Evolutionary conservation across 1,139 yeast genomes (phyloP).

Genomic region (Candida buenavistaensis): DNA sequence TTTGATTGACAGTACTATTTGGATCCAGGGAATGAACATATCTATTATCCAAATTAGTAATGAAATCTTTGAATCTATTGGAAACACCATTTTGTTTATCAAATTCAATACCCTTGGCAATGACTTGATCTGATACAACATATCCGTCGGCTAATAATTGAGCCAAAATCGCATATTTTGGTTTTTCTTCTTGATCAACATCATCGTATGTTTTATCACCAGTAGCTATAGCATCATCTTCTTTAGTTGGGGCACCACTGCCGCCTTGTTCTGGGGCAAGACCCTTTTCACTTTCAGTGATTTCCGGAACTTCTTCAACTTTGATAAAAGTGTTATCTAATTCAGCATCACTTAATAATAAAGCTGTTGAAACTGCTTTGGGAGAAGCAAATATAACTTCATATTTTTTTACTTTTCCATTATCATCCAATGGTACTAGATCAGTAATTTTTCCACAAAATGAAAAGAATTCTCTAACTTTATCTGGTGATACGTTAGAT

Average conservation of each 20-base stretch:
- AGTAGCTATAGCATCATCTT: conserved; percentile 28
- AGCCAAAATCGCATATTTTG: conserved; percentile 73
- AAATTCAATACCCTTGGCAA: conserved; percentile 58
- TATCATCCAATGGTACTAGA: conserved; percentile 10
- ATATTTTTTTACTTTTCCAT: conserved; percentile 34
- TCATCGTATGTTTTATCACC: conserved; percentile 35
- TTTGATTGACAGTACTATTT: conserved; percentile 16
- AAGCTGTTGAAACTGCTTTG: conserved; percentile 72
- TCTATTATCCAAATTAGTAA: conserved; percentile 56
- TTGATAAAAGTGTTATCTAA: conserved; percentile 57
- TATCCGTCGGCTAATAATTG: conserved; percentile 76
- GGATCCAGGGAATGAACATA: conserved; percentile 39
- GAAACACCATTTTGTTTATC: conserved; percentile 69
- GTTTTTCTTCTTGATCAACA: conserved; percentile 74
- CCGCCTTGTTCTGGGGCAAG: conserved; percentile 7
- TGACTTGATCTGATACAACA: conserved; percentile 59
- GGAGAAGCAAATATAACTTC: conserved; percentile 56
- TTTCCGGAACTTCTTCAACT: conserved; percentile 40
- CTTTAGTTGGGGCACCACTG: conserved; percentile 12
- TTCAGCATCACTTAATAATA: conserved; percentile 72
- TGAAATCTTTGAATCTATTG: conserved; percentile 54
- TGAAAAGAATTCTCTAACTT: conserved; percentile 67
- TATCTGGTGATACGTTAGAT: conserved; percentile 48
- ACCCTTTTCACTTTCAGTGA: conserved; percentile 14
- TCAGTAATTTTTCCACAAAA: conserved; percentile 68